These are phyloP conservation scores for Akanthomyces uredinophilus DNA, from an alignment of 2,329 filamentous ascomycete species.

Conservation along the genomic window DNA sequence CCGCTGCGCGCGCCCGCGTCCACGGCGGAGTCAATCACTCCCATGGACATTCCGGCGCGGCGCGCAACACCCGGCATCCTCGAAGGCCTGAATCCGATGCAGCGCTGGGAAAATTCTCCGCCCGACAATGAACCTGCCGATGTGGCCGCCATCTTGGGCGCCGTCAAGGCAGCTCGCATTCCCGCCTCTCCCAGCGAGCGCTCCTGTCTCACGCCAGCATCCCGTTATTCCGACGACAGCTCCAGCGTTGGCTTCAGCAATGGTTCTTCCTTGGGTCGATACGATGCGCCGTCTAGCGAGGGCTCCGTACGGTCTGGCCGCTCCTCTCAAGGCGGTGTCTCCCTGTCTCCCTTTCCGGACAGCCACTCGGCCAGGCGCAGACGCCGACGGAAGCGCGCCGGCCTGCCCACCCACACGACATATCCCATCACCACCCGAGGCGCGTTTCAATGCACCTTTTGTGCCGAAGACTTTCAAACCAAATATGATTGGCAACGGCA, in stretches of 20 bases:
- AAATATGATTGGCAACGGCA: conserved; percentile 68
- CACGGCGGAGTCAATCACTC: conserved; percentile 6
- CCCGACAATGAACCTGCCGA: conserved; percentile 28
- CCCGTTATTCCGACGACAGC: conserved; percentile 4
- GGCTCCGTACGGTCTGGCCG: neutral
- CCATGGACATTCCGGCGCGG: conserved; percentile 53
- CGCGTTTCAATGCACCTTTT: conserved; percentile 61
- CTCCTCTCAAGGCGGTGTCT: neutral
- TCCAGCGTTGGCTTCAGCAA: conserved; percentile 11
- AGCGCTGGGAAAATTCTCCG: conserved; percentile 29
- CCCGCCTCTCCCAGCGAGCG: conserved; percentile 11
- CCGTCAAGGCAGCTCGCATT: conserved; percentile 21
- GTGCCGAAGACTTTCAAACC: conserved; percentile 61
- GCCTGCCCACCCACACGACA: neutral
- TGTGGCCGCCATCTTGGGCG: conserved; percentile 25
- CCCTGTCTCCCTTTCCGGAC: conserved; percentile 1
- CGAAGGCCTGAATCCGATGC: conserved; percentile 23
- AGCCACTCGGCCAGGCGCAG: neutral
- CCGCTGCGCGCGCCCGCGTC: conserved; percentile 54
- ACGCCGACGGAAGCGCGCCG: conserved; percentile 2
- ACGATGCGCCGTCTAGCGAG: conserved; percentile 2
- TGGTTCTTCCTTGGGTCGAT: conserved; percentile 5
- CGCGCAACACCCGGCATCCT: conserved; percentile 31
- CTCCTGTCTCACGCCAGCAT: conserved; percentile 6
- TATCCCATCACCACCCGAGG: conserved; percentile 20